Evolutionary conservation across 202 grass and related monocot species (phyloP), one percentile per base, ranked within the genome.

Genomic region (Saccharum hybrid): DNA sequence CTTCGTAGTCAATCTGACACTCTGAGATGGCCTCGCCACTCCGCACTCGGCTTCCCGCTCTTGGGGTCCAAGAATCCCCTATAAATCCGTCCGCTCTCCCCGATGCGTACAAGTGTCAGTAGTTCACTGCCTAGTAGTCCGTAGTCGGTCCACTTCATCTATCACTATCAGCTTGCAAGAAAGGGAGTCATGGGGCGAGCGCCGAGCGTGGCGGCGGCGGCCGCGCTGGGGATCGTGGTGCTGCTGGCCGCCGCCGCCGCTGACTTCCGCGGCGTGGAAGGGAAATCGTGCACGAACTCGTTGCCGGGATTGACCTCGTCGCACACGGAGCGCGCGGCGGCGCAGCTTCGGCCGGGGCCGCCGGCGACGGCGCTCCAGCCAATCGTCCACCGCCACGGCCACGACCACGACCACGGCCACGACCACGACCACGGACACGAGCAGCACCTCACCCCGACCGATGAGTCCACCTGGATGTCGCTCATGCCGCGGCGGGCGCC

Each of bases 391-490:
- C 68, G 22, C 30, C 26, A 8, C 30, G 36, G 4, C 21, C 63
- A 85, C 66, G 59, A n/a, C n/a, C n/a, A n/a, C n/a, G n/a, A n/a
- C n/a, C n/a, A n/a, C n/a, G n/a, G n/a, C n/a, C n/a, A n/a, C n/a
- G n/a, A 28, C 12, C 75, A 45, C 38, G 19, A 1, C 3, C 37
- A 48, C n/a, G 70, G 22, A 4, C 59, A 57, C 71, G 88, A 80
- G 77, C 73, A 74, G 30, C 92, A 92, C 83, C 87, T 96, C 52
- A 92, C 59, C 22, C 88, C 86, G 5, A 90, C 84, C 34, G 94
- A 93, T 71, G 94, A 97, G 77, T 87, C 80, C 43, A 63, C 93
- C 38, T 93, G 93, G 93, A 96, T 96, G 93, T 79, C 83, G 59
- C 79, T 96, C 60, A 71, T 72, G 75, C 83, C 88, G 8, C 84